phyloP scores from a whole-genome alignment of 2,329 filamentous ascomycete genomes.

The Trichoderma koningii region DNA sequence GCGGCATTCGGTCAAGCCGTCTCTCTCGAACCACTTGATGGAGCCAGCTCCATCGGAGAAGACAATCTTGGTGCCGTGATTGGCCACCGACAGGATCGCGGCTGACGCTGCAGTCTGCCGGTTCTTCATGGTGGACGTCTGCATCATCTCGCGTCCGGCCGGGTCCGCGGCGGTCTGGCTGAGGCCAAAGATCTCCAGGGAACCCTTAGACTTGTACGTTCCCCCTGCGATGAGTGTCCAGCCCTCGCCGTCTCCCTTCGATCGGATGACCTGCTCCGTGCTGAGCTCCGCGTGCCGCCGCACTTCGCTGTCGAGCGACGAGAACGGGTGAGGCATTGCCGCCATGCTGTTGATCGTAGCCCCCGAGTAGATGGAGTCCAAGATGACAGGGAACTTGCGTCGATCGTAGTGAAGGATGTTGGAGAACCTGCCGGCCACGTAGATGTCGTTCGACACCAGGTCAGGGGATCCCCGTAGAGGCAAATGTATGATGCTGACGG shows the following conservation, averaged over 20 bases:
- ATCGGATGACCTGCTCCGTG: conserved; percentile 53
- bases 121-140: conserved; percentile 67
- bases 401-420: conserved; percentile 88
- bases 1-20: conserved; percentile 67
- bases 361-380: conserved; percentile 80
- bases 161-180: conserved; percentile 35
- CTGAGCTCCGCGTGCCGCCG: conserved; percentile 58
- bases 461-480: conserved; percentile 55
- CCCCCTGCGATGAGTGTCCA: conserved; percentile 79
- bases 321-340: conserved; percentile 67
- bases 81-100: conserved; percentile 77
- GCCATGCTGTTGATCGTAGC: conserved; percentile 73
- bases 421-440: conserved; percentile 85
- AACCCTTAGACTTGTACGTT: conserved; percentile 89
- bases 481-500: conserved; percentile 79
- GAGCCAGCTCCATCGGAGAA: conserved; percentile 82
- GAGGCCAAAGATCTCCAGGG: conserved; percentile 81
- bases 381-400: conserved; percentile 76
- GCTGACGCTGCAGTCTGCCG: conserved; percentile 79
- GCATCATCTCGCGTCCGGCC: conserved; percentile 33
- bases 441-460: conserved; percentile 74
- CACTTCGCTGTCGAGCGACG: conserved; percentile 62
- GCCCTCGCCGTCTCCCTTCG: conserved; percentile 55
- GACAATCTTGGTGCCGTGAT: conserved; percentile 79
- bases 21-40: conserved; percentile 88